Evolutionary conservation across 202 grass and related monocot genomes (phyloP), one percentile per base, ranked within the genome.

Genomic region (Hordeum pubiflorum): DNA sequence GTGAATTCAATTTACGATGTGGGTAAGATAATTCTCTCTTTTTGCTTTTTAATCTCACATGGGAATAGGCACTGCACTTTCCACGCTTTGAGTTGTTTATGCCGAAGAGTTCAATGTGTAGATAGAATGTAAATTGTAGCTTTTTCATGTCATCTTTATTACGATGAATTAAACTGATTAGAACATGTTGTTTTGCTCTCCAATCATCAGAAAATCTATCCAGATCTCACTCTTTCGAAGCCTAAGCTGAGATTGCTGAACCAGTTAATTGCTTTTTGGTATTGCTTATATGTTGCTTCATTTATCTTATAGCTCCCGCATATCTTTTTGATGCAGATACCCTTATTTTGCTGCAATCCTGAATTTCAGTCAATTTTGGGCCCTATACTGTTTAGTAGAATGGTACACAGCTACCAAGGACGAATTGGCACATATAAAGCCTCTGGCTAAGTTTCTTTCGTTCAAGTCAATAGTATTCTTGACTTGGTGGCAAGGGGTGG

Each of bases 391-490:
- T 87, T 87, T 98, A 66, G 74, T 95, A 72, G 90, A 87, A 69
- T 98, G 93, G 90, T 98, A 95, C 83, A 93, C 96, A 38, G 89
- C 92, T 63, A 98, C 88, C 12, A 98, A 98, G 72, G 96, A 98
- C 4, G 92, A 98, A 78, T 65, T 98, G 84, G 90, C 92, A 58
- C 85, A 83, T 72, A 98, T 93, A 74, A 95, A 95, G 58, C 92
- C 96, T 69, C 82, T 99, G 31, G 90, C 92, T 63, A 99, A 99
- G 78, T 99, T 99, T 69, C 77, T 99, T 74, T 88, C 85, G 2
- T 99, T 99, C 87, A 99, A 95, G 76, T 95, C 96, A 9, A 98
- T 95, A 66, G 96, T 95, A 70, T 98, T 98, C 84, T 86, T 98
- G 80, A 98, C 96, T 75, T 98, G 96, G 96, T 98, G 92, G 92